These are phyloP conservation scores for Penicillium sp. DNA, from an alignment of 2,329 filamentous ascomycete species.

Conservation along the genomic window DNA sequence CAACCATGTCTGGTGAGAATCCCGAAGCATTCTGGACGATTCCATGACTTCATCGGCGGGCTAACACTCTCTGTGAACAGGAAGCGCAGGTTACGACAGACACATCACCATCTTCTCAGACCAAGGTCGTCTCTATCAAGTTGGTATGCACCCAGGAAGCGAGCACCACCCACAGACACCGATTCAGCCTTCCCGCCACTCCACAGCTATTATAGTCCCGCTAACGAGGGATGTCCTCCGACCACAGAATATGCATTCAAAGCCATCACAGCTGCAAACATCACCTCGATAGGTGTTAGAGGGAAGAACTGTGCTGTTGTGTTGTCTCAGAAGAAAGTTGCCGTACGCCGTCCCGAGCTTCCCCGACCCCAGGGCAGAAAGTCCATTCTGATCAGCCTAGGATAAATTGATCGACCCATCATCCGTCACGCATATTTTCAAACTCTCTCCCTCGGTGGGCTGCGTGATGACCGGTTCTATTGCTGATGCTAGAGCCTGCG, in stretches of 20 bases:
- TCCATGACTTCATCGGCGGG: conserved; percentile 37
- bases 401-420: conserved; percentile 98
- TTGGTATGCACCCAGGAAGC: conserved; percentile 64
- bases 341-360: conserved; percentile 64
- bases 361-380: not conserved
- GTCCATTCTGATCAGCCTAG: conserved; percentile 53
- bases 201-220: conserved; percentile 20
- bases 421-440: conserved; percentile 97
- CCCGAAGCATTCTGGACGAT: conserved; percentile 15
- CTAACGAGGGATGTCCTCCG: conserved; percentile 32
- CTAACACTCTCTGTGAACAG: conserved; percentile 51
- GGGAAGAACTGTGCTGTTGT: conserved; percentile 98
- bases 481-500: conserved; percentile 91
- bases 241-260: conserved; percentile 98
- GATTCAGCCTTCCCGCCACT: conserved; percentile 15
- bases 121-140: conserved; percentile 98
- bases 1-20: conserved; percentile 51
- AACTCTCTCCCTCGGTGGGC: conserved; percentile 91
- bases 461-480: conserved; percentile 99
- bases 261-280: conserved; percentile 98
- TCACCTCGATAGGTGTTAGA: conserved; percentile 94
- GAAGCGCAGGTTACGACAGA: conserved; percentile 90
- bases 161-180: not conserved
- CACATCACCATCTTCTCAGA: conserved; percentile 99
- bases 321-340: conserved; percentile 98